Conservation (phyloP, 2,329 filamentous ascomycete genomes). For the Plenodomus biglobosus region DNA sequence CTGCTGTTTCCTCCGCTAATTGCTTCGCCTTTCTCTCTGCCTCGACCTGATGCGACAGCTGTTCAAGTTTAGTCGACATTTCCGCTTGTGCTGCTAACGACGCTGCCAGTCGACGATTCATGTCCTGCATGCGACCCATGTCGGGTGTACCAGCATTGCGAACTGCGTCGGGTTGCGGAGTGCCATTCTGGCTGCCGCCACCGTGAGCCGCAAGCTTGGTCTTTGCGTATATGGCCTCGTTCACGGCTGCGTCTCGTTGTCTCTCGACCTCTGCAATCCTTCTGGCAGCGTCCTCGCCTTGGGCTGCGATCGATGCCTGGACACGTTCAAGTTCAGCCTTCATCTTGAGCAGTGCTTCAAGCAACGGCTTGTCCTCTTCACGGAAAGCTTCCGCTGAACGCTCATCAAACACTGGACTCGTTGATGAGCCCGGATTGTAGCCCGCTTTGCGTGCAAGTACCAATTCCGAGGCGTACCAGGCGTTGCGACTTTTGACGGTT, state of each 20-base stretch:
- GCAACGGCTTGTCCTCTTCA: constrained; percentile 87
- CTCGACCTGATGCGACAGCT: constrained; percentile 68
- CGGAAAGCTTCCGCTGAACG: constrained; percentile 76
- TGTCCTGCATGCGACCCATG: constrained; percentile 69
- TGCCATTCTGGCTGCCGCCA: constrained; percentile 63
- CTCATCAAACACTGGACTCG: constrained; percentile 74
- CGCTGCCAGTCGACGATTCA: constrained; percentile 79
- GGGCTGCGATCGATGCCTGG: constrained; percentile 84
- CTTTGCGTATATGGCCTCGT: constrained; percentile 92
- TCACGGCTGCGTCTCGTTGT: constrained; percentile 90
- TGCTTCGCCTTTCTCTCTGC: constrained; percentile 79
- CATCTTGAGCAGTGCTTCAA: constrained; percentile 92
- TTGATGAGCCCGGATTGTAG: constrained; percentile 71
- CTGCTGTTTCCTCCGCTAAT: constrained; percentile 83
- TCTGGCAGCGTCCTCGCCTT: constrained; percentile 80
- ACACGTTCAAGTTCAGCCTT: constrained; percentile 85
- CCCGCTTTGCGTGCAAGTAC: constrained; percentile 88
- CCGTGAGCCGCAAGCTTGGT: constrained; percentile 84
- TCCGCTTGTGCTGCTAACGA: constrained; percentile 78
- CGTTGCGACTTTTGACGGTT: constrained; percentile 78
- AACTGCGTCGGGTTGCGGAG: constrained; percentile 56
- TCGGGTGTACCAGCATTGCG: constrained; percentile 62
- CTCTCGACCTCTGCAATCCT: constrained; percentile 92
- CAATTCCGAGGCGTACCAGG: constrained; percentile 95
- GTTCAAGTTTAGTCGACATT: constrained; percentile 74